A percentile compares a stretch with the other conserved stretches of the same genome.
These are phyloP conservation scores for Chlamydomonas incerta DNA, from an alignment of 139 green algal genomes.

Conservation along the genomic window DNA sequence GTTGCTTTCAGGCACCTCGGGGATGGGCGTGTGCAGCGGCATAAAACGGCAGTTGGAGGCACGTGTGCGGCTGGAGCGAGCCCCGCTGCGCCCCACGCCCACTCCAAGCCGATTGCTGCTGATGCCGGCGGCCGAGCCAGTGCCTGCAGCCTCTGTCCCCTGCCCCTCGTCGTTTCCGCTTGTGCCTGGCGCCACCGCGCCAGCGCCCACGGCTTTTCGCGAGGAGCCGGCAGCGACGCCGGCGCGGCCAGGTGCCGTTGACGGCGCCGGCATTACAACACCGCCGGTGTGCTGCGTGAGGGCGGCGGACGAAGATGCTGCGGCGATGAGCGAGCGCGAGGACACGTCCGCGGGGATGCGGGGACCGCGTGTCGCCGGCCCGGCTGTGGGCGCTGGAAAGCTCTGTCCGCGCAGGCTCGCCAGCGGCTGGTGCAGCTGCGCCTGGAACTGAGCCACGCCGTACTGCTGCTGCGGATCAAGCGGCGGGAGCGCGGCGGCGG, in stretches of 20 bases:
- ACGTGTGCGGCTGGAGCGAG: background rate
- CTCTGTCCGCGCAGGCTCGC: background rate
- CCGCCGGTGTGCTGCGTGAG: too few relatives aligned
- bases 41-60: constrained; percentile 22
- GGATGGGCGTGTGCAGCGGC: constrained; percentile 36
- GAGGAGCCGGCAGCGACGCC: too few relatives aligned
- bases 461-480: constrained; percentile 5
- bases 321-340: constrained; percentile 16
- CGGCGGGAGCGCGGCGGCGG: background rate
- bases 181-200: too few relatives aligned
- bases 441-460: background rate
- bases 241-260: too few relatives aligned
- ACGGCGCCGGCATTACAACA: too few relatives aligned
- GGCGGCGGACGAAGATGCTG: background rate
- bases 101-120: background rate
- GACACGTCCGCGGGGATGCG: background rate
- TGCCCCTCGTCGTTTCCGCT: too few relatives aligned
- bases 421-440: constrained; percentile 34
- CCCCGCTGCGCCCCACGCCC: too few relatives aligned
- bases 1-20: constrained; percentile 33
- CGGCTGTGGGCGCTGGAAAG: background rate
- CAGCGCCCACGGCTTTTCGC: too few relatives aligned
- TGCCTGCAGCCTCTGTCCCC: too few relatives aligned
- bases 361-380: background rate
- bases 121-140: background rate